These are phyloP conservation scores for Elsinoe necatrix DNA, from an alignment of 2,329 filamentous ascomycete genomes.

Conservation along the genomic window DNA sequence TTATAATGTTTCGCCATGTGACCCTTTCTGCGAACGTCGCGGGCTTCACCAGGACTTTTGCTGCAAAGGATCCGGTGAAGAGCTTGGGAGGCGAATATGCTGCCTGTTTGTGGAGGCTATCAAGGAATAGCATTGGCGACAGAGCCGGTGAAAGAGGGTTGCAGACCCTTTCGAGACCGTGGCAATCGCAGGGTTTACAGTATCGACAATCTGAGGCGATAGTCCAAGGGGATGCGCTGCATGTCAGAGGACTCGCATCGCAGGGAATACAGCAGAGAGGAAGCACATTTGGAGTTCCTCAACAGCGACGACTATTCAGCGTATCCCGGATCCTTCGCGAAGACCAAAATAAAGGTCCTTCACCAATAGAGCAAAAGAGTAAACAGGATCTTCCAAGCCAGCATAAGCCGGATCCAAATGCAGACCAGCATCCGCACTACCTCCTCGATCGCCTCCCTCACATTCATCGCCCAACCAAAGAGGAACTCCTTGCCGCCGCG, in stretches of 20 bases:
- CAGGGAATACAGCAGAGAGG: background rate
- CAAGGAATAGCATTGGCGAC: background rate
- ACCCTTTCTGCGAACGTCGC: slow-evolving; percentile 9
- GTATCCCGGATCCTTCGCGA: background rate
- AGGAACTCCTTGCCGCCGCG: slow-evolving; percentile 83
- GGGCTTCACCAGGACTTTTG: background rate
- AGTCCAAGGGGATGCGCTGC: background rate
- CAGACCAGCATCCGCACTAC: slow-evolving; percentile 16
- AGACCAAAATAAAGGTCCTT: background rate
- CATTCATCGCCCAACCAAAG: slow-evolving; percentile 75
- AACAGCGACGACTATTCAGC: background rate
- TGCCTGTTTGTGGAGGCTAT: background rate
- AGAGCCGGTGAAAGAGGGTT: background rate
- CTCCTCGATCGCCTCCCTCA: slow-evolving; percentile 57
- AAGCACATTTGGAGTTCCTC: background rate
- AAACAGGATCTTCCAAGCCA: background rate
- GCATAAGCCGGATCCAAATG: background rate
- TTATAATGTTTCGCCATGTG: slow-evolving; percentile 15
- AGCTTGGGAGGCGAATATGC: background rate
- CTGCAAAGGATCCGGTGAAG: background rate
- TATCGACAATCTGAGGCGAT: background rate
- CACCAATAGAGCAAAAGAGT: background rate
- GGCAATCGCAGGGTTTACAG: background rate
- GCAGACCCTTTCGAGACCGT: background rate
- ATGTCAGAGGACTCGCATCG: background rate